A percentile compares a stretch with the other conserved stretches of the same genome.
phyloP scores from a whole-genome alignment of 2,329 filamentous ascomycete species.

The Fusarium buxicola region DNA sequence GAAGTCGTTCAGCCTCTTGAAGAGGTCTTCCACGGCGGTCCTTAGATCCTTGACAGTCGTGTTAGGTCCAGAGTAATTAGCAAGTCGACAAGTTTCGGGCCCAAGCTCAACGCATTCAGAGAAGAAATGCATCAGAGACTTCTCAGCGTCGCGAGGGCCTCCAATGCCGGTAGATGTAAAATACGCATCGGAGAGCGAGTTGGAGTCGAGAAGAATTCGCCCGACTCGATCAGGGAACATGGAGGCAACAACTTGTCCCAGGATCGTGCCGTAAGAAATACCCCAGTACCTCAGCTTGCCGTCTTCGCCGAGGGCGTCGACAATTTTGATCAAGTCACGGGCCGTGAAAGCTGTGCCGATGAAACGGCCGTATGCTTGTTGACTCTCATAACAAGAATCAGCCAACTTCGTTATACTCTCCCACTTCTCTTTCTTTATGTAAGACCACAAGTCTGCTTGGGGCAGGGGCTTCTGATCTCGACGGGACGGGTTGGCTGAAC shows the following conservation, averaged over 20 bases:
- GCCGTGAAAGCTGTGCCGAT: constrained; percentile 52
- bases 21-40: background rate
- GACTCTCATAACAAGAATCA: constrained; percentile 41
- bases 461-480: constrained; percentile 9
- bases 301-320: constrained; percentile 53
- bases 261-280: constrained; percentile 39
- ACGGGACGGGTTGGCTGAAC: constrained; percentile 5
- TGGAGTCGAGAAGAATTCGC: constrained; percentile 39
- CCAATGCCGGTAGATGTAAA: constrained; percentile 14
- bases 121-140: constrained; percentile 20
- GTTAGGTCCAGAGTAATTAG: constrained; percentile 25
- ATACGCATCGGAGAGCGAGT: constrained; percentile 31
- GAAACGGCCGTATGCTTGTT: constrained; percentile 44
- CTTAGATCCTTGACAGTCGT: constrained; percentile 25
- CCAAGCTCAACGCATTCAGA: constrained; percentile 31
- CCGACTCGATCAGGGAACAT: constrained; percentile 43
- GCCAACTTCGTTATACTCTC: constrained; percentile 2
- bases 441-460: constrained; percentile 22
- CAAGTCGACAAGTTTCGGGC: constrained; percentile 20
- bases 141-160: constrained; percentile 27
- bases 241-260: constrained; percentile 36
- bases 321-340: constrained; percentile 55
- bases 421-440: constrained; percentile 13
- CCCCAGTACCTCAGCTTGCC: constrained; percentile 52
- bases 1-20: constrained; percentile 20